Evolutionary conservation across 108 stramenopile genomes (phyloP).

Genomic region (Asterionellopsis glacialis): DNA sequence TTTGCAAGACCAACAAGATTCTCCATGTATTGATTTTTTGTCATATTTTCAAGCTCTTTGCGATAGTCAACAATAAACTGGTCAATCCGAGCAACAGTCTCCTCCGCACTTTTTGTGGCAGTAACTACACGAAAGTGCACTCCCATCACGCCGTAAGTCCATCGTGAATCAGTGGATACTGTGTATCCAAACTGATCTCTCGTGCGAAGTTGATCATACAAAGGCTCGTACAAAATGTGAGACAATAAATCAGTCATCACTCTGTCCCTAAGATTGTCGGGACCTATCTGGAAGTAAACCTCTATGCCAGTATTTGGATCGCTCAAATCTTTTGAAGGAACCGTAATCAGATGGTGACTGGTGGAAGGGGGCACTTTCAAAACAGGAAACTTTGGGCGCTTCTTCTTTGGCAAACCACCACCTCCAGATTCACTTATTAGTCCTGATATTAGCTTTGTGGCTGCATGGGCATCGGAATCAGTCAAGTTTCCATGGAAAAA

Average conservation of each 20-base stretch:
- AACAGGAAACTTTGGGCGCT: slow-evolving; percentile 51
- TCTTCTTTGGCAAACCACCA: slow-evolving; percentile 49
- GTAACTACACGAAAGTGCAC: slow-evolving; percentile 68
- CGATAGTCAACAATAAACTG: slow-evolving; percentile 63
- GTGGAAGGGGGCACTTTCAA: slow-evolving; percentile 27
- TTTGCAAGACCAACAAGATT: slow-evolving; percentile 69
- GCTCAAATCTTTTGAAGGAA: slow-evolving; percentile 55
- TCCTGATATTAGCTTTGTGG: slow-evolving; percentile 31
- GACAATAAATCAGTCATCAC: slow-evolving; percentile 65
- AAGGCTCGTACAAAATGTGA: slow-evolving; percentile 75
- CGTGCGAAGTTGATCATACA: slow-evolving; percentile 72
- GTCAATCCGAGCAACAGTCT: slow-evolving; percentile 52
- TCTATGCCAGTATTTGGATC: slow-evolving; percentile 80
- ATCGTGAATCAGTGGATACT: slow-evolving; percentile 45
- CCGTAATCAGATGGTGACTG: slow-evolving; percentile 14
- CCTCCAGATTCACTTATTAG: slow-evolving; percentile 26
- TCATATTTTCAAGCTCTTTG: slow-evolving; percentile 44
- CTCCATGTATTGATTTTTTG: slow-evolving; percentile 48
- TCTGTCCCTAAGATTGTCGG: slow-evolving; percentile 58
- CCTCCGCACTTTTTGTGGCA: slow-evolving; percentile 51
- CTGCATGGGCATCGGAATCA: slow-evolving; percentile 38
- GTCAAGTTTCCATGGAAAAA: slow-evolving; percentile 73
- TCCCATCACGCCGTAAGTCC: slow-evolving; percentile 72
- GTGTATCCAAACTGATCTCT: slow-evolving; percentile 60
- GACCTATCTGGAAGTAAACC: slow-evolving; percentile 77